Evolutionary conservation across 352 stramenopile genomes (phyloP).

Genomic region (Pilasporangium apinafurcum): DNA sequence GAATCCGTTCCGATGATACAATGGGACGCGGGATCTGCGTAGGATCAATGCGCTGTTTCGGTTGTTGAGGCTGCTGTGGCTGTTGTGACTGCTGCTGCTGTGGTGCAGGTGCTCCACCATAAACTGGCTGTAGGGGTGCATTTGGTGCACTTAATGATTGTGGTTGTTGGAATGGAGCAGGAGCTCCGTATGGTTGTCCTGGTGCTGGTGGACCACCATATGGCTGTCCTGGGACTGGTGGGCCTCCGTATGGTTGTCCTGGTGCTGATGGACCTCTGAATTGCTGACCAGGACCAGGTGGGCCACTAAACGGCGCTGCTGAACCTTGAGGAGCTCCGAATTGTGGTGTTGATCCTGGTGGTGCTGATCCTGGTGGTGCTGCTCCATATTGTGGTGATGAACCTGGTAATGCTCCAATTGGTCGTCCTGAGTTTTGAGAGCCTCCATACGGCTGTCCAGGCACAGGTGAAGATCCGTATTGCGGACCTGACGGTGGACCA

Average conservation of each 20-base stretch:
- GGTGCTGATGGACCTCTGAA: too few relatives aligned
- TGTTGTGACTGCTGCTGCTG: constrained; percentile 20
- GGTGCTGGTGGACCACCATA: constrained; percentile 1
- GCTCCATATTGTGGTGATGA: constrained; percentile 2
- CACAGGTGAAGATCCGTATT: not conserved
- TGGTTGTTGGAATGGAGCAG: constrained; percentile 8
- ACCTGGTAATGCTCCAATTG: too few relatives aligned
- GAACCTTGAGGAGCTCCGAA: constrained; percentile 5
- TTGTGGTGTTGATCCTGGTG: not conserved
- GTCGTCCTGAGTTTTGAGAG: constrained; percentile 1
- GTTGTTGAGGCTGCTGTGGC: constrained; percentile 29
- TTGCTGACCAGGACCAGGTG: constrained; percentile 6
- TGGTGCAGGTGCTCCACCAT: constrained; percentile 4
- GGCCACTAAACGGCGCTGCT: not conserved
- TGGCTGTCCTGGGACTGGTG: constrained; percentile 1
- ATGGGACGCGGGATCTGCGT: constrained; percentile 83
- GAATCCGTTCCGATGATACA: constrained; percentile 50
- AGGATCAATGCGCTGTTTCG: constrained; percentile 81
- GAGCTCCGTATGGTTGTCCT: constrained; percentile 9
- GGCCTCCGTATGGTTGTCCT: constrained; percentile 13
- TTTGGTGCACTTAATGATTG: too few relatives aligned
- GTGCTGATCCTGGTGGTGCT: not conserved
- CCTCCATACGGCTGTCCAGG: constrained; percentile 7
- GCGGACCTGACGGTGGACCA: not conserved
- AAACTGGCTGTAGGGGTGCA: constrained; percentile 4